Conservation (phyloP, 2,329 filamentous ascomycete species). For the Neofusicoccum ribis region DNA sequence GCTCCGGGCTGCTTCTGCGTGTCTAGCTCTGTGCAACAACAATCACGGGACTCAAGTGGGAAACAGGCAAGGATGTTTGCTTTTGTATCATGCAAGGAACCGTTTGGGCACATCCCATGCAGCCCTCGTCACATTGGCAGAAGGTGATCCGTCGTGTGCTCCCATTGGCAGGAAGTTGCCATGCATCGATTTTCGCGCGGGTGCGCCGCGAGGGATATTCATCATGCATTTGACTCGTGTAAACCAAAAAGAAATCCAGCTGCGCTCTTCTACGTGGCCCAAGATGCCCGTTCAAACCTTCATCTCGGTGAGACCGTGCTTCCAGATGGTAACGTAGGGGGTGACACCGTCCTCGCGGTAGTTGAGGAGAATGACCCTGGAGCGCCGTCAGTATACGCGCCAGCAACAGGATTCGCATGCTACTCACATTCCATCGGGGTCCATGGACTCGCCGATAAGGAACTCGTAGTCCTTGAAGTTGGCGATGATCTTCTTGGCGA, state of each 20-base stretch:
- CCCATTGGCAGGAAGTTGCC: background rate
- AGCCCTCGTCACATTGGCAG: background rate
- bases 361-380: conserved; percentile 85
- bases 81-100: background rate
- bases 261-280: conserved; percentile 18
- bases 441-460: conserved; percentile 88
- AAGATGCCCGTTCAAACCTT: conserved; percentile 71
- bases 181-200: conserved; percentile 33
- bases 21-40: background rate
- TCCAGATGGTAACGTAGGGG: conserved; percentile 89
- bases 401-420: background rate
- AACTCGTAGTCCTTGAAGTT: conserved; percentile 98
- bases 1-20: background rate
- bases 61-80: background rate
- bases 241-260: conserved; percentile 32
- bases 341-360: conserved; percentile 96
- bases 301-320: conserved; percentile 83
- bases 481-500: conserved; percentile 77
- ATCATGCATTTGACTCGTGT: conserved; percentile 41
- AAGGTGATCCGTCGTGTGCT: background rate
- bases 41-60: background rate
- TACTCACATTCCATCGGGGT: conserved; percentile 88
- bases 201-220: conserved; percentile 33
- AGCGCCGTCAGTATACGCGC: background rate
- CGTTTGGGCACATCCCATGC: background rate